Evolutionary conservation across 352 stramenopile species (phyloP), one percentile per base, ranked within the genome.

Genomic region (Globisporangium abappressorium): DNA sequence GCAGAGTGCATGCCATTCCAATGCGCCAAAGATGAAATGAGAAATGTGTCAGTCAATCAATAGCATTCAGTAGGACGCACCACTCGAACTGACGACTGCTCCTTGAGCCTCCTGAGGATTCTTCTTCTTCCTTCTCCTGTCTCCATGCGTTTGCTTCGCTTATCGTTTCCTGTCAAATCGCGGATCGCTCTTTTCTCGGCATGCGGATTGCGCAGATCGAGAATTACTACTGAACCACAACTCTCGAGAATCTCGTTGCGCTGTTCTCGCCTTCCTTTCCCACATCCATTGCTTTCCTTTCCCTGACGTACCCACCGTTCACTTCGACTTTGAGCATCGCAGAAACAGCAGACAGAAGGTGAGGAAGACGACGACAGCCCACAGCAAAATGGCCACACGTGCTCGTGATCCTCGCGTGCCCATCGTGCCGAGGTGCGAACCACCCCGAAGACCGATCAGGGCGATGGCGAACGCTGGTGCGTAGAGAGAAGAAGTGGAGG

Each of bases 21-120:
- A 46, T 51, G 43, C 18, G 43, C 7, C 18, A 51, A 51, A 51
- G 43, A 24, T 20, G 18, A 51, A 22, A 6, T 2, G 0, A 12
- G 18, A 51, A 20, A 49, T 12, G 22, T 7, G 18, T 57, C 59
- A 65, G 41, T 59, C 60, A 26, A 34, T 66, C 60, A 59, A 59
- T 66, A 34, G 46, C 30, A 47, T 58, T 66, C 49, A 58, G 38
- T 14, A 46, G 12, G 12, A 5, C 38, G 12, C 4, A 46, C 14
- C 38, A 7, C 4, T 14, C 38, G 15, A 43, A 15, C 36, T 46
- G 38, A 46, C 3, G 38, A 12, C 38, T 46, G 30, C 38, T 20
- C 38, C 38, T 4, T 20, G 38, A 15, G 12, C 4, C 38, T 46
- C 38, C 6, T 46, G 12, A 8, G 38, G 38, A 5, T 46, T 12